Evolutionary conservation across 2,329 filamentous ascomycete genomes (phyloP).

Genomic region (Colletotrichum sp.): DNA sequence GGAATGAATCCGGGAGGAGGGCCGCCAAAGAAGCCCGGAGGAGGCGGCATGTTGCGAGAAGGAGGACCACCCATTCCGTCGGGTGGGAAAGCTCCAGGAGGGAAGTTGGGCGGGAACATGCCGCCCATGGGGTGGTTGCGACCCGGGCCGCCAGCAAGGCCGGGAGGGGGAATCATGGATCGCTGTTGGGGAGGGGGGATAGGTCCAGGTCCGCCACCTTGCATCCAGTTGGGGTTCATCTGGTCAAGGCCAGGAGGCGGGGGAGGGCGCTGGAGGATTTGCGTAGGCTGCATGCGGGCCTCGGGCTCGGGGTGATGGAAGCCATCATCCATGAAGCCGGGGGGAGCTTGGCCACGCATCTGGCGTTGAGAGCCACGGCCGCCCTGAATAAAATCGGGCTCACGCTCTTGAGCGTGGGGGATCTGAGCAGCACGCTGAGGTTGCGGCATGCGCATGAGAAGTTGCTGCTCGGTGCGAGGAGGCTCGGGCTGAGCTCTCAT

Average conservation of each 20-base stretch:
- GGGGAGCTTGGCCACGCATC: slow-evolving; percentile 50
- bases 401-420: slow-evolving; percentile 51
- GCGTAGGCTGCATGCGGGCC: slow-evolving; percentile 60
- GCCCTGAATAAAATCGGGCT: slow-evolving; percentile 46
- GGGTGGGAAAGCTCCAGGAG: slow-evolving; percentile 51
- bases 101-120: slow-evolving; percentile 68
- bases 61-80: slow-evolving; percentile 55
- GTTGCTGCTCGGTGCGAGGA: slow-evolving; percentile 51
- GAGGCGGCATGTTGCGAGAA: slow-evolving; percentile 60
- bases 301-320: slow-evolving; percentile 56
- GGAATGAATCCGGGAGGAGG: slow-evolving; percentile 56
- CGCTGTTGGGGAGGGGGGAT: slow-evolving; percentile 43
- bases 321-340: slow-evolving; percentile 59
- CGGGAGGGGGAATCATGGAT: slow-evolving; percentile 65
- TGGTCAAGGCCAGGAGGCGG: slow-evolving; percentile 65
- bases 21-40: slow-evolving; percentile 62
- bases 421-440: slow-evolving; percentile 55
- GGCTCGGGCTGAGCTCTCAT: slow-evolving; percentile 66
- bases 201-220: slow-evolving; percentile 47
- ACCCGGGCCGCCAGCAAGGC: slow-evolving; percentile 48
- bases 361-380: slow-evolving; percentile 39
- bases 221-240: slow-evolving; percentile 62
- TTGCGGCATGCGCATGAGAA: slow-evolving; percentile 57
- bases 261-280: slow-evolving; percentile 69
- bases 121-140: slow-evolving; percentile 56